Base-by-base conservation (phyloP, 1,284 basidiomycete genomes). In the Ceratorhiza oryzae-sativae region DNA sequence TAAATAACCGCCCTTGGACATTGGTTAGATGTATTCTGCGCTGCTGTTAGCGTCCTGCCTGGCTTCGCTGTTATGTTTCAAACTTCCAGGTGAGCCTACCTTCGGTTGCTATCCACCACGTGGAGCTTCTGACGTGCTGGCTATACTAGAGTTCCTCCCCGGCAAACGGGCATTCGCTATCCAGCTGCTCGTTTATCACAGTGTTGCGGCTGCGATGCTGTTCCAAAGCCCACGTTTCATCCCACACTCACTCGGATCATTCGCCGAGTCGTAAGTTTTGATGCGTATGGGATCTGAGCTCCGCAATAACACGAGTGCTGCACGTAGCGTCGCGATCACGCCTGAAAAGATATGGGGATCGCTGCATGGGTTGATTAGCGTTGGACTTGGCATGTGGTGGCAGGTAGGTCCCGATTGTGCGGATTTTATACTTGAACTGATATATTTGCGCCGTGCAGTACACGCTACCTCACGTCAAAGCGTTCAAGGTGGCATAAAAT, bases 81-180 rank as follows among this genome's bases (percentile, higher is more conserved):
- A 84, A 1, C 84, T 92, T 13, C 90, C 91, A 9, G 76, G 75
- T 73, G 23, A 74, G 74, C 53, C 23, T 76, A 13, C 68, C 76
- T 20, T 53, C 3, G 12, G 12, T 10, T 25, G 4, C 30, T 56
- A 27, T 45, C 42, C 3, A 30, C 75, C 15, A 76, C 74, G 61
- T 73, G 75, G 25, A 39, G 48, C 36, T 58, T 20, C 49, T 48
- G 32, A 39, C 18, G 36, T 56, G 23, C 34, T 41, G 34, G 55
- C 62, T 20, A 5, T n/a, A 5, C 18, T 41, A 88, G 92, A 94
- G 76, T 93, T 91, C 79, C 81, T 94, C 3, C 93, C 93, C 0
- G 91, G 92, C 8, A 94, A 94, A 80, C 87, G 92, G 18, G 93
- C 91, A 0, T 80, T 92, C 2, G 92, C 90, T 0, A 88, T 94